These are phyloP conservation scores for Pyropia yezoensis DNA, from an alignment of 23 red algal species.

Conservation along the genomic window DNA sequence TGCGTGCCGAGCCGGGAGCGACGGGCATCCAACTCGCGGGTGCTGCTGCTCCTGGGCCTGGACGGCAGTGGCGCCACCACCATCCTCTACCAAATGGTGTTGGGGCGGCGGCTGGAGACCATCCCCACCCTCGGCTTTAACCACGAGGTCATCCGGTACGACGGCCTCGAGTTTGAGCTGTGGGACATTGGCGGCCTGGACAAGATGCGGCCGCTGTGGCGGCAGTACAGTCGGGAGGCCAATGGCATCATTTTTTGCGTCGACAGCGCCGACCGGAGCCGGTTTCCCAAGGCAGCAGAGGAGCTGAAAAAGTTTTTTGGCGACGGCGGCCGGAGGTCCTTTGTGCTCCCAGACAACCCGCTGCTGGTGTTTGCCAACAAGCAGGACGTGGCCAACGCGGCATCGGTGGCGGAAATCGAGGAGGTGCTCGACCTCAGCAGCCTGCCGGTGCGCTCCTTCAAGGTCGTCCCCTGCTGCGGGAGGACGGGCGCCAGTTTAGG, in stretches of 20 bases:
- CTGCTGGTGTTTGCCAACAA: slow-evolving; percentile 87
- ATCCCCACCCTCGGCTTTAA: slow-evolving; percentile 89
- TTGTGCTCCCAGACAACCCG: slow-evolving; percentile 61
- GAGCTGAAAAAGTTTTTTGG: slow-evolving; percentile 86
- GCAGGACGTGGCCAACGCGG: slow-evolving; percentile 53
- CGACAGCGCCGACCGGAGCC: slow-evolving; percentile 56
- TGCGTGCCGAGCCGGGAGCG: no score
- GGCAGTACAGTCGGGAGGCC: slow-evolving; percentile 84
- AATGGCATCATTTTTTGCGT: slow-evolving; percentile 91
- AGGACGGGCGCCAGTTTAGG: slow-evolving; percentile 34
- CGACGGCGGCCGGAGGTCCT: slow-evolving; percentile 58
- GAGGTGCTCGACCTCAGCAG: slow-evolving; percentile 52
- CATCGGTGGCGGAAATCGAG: slow-evolving; percentile 20
- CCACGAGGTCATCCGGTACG: slow-evolving; percentile 42
- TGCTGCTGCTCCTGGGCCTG: slow-evolving; percentile 70
- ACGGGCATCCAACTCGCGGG: no score
- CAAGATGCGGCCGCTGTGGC: slow-evolving; percentile 78
- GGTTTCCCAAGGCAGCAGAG: slow-evolving; percentile 56
- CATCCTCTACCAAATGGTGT: slow-evolving; percentile 66
- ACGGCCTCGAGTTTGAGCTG: slow-evolving; percentile 71
- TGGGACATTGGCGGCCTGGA: slow-evolving; percentile 90
- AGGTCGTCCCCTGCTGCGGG: slow-evolving; percentile 40
- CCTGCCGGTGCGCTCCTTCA: slow-evolving; percentile 53
- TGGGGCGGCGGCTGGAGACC: slow-evolving; percentile 60
- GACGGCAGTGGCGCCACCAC: slow-evolving; percentile 92